Conservation (phyloP, 768 basidiomycete species). For the Russula ochroleuca region DNA sequence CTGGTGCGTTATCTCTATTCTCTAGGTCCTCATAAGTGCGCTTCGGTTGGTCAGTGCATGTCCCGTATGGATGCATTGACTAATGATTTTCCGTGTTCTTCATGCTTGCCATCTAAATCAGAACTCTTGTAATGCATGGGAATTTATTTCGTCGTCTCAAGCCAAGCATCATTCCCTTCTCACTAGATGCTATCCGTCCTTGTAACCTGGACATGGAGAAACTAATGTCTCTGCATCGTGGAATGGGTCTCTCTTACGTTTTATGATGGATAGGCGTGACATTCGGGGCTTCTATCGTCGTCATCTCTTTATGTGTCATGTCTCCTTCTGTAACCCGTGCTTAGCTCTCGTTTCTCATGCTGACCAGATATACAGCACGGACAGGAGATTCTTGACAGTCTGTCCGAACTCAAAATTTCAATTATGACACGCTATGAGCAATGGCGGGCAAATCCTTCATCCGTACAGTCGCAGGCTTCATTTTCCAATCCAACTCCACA, state of each 20-base stretch:
- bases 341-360: conserved; percentile 10
- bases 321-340: background rate
- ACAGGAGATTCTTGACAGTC: conserved; percentile 63
- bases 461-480: conserved; percentile 1
- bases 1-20: conserved; percentile 48
- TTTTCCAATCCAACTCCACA: background rate
- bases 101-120: background rate
- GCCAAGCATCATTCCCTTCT: background rate
- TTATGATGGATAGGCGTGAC: background rate
- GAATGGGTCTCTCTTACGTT: background rate
- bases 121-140: background rate
- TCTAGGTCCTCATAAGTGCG: background rate
- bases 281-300: background rate
- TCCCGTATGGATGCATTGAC: background rate
- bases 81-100: background rate
- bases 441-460: conserved; percentile 41
- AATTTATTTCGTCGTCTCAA: background rate
- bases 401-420: conserved; percentile 59
- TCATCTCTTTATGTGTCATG: background rate
- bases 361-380: conserved; percentile 52
- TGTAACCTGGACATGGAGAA: background rate
- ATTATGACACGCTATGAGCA: conserved; percentile 61
- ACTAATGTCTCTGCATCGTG: background rate
- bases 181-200: background rate
- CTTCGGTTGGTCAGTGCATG: conserved; percentile 12